Conservation (phyloP, 1,284 basidiomycete genomes). For the Ceratobasidium sp. region DNA sequence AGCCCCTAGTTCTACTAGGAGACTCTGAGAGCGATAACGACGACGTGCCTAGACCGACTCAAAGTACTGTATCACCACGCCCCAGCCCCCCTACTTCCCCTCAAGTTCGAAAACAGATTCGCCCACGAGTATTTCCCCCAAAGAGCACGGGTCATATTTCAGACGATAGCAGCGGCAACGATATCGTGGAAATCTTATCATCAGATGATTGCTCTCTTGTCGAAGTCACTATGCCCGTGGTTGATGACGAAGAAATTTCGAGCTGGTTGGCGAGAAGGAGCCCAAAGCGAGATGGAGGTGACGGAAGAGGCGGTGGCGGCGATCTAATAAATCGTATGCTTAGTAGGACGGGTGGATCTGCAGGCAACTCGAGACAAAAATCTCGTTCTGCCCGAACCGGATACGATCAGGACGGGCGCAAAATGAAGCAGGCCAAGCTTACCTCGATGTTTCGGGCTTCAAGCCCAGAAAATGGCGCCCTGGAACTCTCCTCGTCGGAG, state of each 20-base stretch:
- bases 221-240: not conserved
- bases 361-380: not conserved
- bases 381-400: conserved; percentile 24
- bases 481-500: conserved; percentile 17
- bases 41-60: not conserved
- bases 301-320: conserved; percentile 17
- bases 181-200: conserved; percentile 36
- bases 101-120: not conserved
- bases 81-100: not conserved
- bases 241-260: conserved; percentile 40
- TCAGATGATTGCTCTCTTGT: conserved; percentile 19
- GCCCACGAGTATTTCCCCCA: conserved; percentile 14
- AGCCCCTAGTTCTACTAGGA: conserved; percentile 24
- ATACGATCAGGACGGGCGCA: conserved; percentile 30
- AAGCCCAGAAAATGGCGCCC: conserved; percentile 4
- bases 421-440: conserved; percentile 39
- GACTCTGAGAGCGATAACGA: conserved; percentile 41
- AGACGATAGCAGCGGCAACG: conserved; percentile 25
- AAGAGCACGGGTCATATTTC: not conserved
- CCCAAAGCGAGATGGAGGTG: conserved; percentile 7
- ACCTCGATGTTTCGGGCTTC: conserved; percentile 41
- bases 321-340: conserved; percentile 42
- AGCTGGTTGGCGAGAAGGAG: conserved; percentile 23
- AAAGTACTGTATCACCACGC: not conserved
- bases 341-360: conserved; percentile 11